Base-by-base conservation (phyloP, 1,139 yeast genomes). In the Taiozyma sp. region DNA sequence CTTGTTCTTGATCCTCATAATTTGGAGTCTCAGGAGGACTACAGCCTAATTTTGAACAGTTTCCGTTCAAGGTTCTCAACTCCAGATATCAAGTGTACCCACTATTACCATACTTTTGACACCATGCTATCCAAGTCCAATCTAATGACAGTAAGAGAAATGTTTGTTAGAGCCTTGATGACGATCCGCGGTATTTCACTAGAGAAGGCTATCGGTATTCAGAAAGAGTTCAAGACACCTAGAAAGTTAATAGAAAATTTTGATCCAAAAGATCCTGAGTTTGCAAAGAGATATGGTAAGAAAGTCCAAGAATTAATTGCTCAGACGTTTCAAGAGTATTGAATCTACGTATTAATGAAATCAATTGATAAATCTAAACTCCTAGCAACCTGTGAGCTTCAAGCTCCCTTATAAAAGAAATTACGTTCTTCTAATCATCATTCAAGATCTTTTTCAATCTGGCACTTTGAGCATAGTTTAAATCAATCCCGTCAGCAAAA, bases 181-280 rank as follows among this genome's bases (percentile, higher is more conserved):
- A 76, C 91, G 1, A 76, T 86, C 2, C 76, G 80, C 53, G 99
- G 99, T 0, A 74, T 93, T 1, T 81, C 96, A 0, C 69, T 89
- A 43, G 97, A 91, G 55, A 88, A 87, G 64, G 99, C 99, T 0
- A 65, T 82, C 11, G 80, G 81, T 4, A 81, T 95, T 9, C 98
- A 91, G 65, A 71, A 67, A 45, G 64, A 73, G 44, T 89, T 76
- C 59, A 76, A 78, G 7, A 88, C 96, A 0, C 96, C 96, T 0
- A 68, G 69, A 39, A 62, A 59, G 26, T 70, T 89, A 22, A 60
- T 81, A 5, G 71, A 72, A 14, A 46, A 49, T 1, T 61, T 57
- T 44, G 57, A 60, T 44, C 47, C 52, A 2, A 30, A 44, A 4
- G 59, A 59, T 42, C 47, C 48, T 3, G 54, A 45, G 2, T 39